phyloP scores from a whole-genome alignment of 73 alveolate species.

The Paraurostyla sp. region DNA sequence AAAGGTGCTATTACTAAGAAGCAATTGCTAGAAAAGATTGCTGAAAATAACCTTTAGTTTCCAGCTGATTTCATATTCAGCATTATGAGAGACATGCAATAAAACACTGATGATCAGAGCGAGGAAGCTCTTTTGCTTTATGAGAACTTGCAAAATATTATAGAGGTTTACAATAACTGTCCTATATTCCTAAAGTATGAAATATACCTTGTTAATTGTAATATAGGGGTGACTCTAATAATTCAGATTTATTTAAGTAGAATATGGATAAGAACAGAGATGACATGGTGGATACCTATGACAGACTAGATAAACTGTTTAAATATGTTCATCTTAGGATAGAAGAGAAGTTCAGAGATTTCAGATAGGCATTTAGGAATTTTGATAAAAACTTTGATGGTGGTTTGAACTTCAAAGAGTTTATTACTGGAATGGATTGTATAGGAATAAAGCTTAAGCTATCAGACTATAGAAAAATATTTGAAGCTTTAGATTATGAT shows the following conservation, averaged over 20 bases:
- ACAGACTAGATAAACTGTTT: slow-evolving; percentile 18
- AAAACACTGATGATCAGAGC: background rate
- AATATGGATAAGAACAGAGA: slow-evolving; percentile 44
- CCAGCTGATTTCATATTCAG: slow-evolving; percentile 52
- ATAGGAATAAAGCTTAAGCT: slow-evolving; percentile 56
- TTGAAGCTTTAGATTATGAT: slow-evolving; percentile 62
- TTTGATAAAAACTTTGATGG: slow-evolving; percentile 70
- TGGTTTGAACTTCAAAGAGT: slow-evolving; percentile 62
- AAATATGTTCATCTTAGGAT: slow-evolving; percentile 50
- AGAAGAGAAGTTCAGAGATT: slow-evolving; percentile 61
- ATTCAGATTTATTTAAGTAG: slow-evolving; percentile 52
- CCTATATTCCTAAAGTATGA: slow-evolving; percentile 40
- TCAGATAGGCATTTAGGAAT: slow-evolving; percentile 58
- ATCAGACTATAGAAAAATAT: slow-evolving; percentile 50
- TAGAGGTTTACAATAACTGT: slow-evolving; percentile 36
- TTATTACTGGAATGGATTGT: slow-evolving; percentile 60
- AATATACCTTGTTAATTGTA: background rate
- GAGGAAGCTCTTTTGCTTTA: slow-evolving; percentile 17
- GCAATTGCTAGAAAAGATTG: background rate
- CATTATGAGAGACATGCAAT: slow-evolving; percentile 26
- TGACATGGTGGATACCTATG: background rate
- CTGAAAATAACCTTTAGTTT: slow-evolving; percentile 50
- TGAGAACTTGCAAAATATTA: slow-evolving; percentile 15
- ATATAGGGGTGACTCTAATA: slow-evolving; percentile 61
- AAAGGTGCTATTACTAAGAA: slow-evolving; percentile 23